Evolutionary conservation across 1,139 yeast species (phyloP), one percentile per base, ranked within the genome.

Genomic region (Lodderomyces margitis): DNA sequence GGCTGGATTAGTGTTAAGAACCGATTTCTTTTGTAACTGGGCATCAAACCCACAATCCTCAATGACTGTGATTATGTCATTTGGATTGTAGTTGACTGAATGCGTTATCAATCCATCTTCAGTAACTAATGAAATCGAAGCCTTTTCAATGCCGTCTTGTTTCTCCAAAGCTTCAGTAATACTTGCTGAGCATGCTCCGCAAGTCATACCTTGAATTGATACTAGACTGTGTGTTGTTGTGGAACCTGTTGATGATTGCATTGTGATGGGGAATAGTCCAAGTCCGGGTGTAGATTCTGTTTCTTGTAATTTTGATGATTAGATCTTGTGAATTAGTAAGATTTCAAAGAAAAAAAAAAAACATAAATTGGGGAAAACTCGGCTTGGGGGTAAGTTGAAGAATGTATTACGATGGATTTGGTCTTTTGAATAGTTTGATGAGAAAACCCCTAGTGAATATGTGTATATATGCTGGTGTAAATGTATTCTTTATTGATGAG

Each of bases 21-120:
- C n/a, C 23, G 35, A 32, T 32, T 32, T 32, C 8, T 12, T 19
- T 52, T 45, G 42, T 9, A 57, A 36, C 14, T 38, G 41, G 2
- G 64, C 74, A 32, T 65, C 74, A 48, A 70, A 70, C 3, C 75
- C 76, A 50, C 71, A 62, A 38, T 64, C 66, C 44, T 68, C 70
- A 24, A 71, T 61, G 10, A 58, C 45, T 11, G 53, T 49, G 19
- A 50, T 45, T 16, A 68, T 56, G 27, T 48, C 42, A 3, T 43
- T 39, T 16, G 21, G 39, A 2, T 43, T 34, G 6, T 49, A 42
- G 9, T 46, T 21, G 4, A 42, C 17, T 14, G 46, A 42, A 44
- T 65, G 71, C 1, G 43, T 39, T 5, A 69, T 56, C 31, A 51
- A 45, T 2, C 69, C 74, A 24, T 58, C 62, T 39, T 66, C 69